Conservation (phyloP, 2,329 filamentous ascomycete species). For the Camillea tinctor region DNA sequence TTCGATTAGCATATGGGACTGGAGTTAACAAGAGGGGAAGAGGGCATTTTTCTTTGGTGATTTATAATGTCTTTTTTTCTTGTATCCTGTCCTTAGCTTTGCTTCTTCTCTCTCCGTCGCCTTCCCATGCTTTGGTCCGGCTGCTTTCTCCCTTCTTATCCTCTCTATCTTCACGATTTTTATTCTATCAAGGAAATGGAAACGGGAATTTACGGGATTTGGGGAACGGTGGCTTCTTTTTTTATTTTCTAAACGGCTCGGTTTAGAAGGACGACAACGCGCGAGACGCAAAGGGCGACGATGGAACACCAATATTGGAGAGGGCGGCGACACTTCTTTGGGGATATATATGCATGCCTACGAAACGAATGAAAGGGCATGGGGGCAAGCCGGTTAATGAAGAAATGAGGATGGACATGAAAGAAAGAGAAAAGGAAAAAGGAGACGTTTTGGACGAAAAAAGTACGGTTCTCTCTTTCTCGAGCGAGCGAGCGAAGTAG, state of each 20-base stretch:
- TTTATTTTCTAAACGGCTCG: too few species aligned
- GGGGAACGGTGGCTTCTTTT: too few species aligned
- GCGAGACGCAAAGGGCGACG: too few species aligned
- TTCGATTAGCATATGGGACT: constrained; percentile 27
- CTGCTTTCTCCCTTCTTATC: background rate
- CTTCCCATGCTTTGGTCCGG: background rate
- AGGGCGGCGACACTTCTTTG: too few species aligned
- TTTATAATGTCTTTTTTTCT: constrained; percentile 9
- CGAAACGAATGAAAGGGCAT: background rate
- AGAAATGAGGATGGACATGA: background rate
- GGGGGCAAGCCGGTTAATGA: background rate
- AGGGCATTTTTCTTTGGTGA: constrained; percentile 21
- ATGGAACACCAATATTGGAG: too few species aligned
- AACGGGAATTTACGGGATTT: too few species aligned
- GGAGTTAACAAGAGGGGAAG: constrained; percentile 25
- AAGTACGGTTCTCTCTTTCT: background rate
- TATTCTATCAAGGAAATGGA: too few species aligned
- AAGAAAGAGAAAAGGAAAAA: background rate
- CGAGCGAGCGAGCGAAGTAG: background rate
- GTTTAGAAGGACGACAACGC: too few species aligned
- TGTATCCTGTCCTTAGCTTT: background rate
- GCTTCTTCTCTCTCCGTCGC: background rate
- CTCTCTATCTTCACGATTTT: background rate
- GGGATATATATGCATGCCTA: too few species aligned
- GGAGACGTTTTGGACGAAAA: background rate